Base-by-base conservation (phyloP, 495 filamentous ascomycete genomes). In the Penicillium dipodomyicola region DNA sequence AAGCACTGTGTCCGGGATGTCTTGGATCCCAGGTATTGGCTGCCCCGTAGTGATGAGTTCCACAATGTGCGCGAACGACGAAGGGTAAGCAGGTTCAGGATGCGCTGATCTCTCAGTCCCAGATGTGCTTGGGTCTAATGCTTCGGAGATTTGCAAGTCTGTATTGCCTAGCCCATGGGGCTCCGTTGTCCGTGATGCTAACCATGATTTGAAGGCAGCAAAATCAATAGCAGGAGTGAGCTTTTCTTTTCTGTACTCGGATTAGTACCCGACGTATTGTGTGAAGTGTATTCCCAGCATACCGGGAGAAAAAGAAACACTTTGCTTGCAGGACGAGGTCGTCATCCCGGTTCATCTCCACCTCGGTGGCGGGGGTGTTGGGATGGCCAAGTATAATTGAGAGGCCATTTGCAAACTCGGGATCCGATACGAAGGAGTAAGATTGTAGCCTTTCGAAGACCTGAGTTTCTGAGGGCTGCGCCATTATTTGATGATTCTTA, bases 11-110 rank as follows among this genome's bases (percentile, higher is more conserved):
- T 90, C 81, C 14, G 95, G 92, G 59, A 98, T 94, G 58, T 97
- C 80, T 59, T 86, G 85, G 64, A 98, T 95, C 2, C 94, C 94
- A 0, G 91, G 89, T 49, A 98, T 88, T 4, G 87, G 85, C 67
- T 91, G 83, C 42, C 91, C 92, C 19, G 81, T 87, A 4, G 87
- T 88, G 60, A 98, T 90, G 30, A 97, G 84, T 42, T 90, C 91
- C 35, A 96, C 86, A 49, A 98, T 92, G 56, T 93, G 86, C 27
- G 89, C 85, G 65, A 98, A 97, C 3, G 87, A 88, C 23, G 84
- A 85, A 5, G 94, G 94, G 67, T 96, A 96, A 4, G 87, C 83
- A 42, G 84, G 76, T 23, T 80, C 75, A 25, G 65, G 5, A n/a
- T 60, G 50, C 8, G 57, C 14, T 9, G 56, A 22, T 33, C 33